A percentile compares a stretch with the other conserved stretches of the same genome.
These are phyloP conservation scores for Pyracantha coccinea DNA, from an alignment of 331 rosid genomes.

Conservation along the genomic window DNA sequence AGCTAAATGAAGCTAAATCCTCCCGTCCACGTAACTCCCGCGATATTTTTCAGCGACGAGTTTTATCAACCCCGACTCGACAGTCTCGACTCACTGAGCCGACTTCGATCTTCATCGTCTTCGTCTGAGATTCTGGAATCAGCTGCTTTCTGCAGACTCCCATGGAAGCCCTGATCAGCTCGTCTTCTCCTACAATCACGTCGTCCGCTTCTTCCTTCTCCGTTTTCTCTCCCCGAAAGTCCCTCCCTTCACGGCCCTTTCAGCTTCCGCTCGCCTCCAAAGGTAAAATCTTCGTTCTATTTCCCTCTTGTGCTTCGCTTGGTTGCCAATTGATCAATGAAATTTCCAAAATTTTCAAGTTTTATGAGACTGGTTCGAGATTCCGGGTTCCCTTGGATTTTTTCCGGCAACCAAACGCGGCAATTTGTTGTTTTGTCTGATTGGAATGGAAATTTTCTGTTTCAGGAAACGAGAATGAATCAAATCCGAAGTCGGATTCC, in stretches of 20 bases:
- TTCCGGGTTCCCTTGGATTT: neutral
- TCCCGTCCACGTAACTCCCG: neutral
- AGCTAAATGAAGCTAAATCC: neutral
- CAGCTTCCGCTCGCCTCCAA: conserved; percentile 26
- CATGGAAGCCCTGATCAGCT: conserved; percentile 33
- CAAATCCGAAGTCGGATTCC: conserved; percentile 42
- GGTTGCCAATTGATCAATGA: neutral
- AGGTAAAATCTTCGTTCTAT: conserved; percentile 15
- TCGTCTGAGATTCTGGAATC: neutral
- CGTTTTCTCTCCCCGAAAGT: conserved; percentile 16
- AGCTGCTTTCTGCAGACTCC: neutral
- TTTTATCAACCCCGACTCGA: neutral
- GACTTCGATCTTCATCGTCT: neutral
- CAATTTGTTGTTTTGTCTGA: neutral
- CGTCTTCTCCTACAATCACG: conserved; percentile 34
- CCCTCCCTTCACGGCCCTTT: conserved; percentile 10
- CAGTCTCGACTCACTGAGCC: neutral
- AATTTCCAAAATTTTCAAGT: neutral
- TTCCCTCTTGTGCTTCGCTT: neutral
- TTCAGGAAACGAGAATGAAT: conserved; percentile 57
- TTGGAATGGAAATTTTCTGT: neutral
- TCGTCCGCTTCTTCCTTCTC: conserved; percentile 38
- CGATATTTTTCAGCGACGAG: neutral
- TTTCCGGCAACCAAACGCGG: neutral
- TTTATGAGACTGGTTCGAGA: neutral